These are phyloP conservation scores for Barnettozyma salicaria DNA, from an alignment of 805 yeast genomes.

Conservation along the genomic window DNA sequence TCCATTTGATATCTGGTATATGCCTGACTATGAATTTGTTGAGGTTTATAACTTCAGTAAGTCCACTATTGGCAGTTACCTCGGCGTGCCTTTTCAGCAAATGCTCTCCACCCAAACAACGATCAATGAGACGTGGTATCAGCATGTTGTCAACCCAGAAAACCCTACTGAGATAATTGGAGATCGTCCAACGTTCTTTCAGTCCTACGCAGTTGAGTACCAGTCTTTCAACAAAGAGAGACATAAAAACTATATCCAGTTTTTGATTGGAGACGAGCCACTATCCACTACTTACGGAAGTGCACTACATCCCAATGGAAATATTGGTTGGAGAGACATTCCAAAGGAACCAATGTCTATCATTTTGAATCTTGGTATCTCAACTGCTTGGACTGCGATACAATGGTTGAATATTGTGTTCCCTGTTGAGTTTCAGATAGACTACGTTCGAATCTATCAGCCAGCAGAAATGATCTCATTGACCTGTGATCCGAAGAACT, in stretches of 20 bases:
- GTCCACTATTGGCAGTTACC: conserved; percentile 78
- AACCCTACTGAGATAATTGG: conserved; percentile 16
- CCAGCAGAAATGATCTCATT: conserved; percentile 53
- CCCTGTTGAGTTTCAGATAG: conserved; percentile 73
- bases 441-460: conserved; percentile 90
- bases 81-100: conserved; percentile 93
- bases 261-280: conserved; percentile 82
- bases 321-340: conserved; percentile 74
- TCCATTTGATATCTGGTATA: conserved; percentile 91
- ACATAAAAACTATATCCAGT: conserved; percentile 66
- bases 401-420: conserved; percentile 79
- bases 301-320: conserved; percentile 87
- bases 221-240: conserved; percentile 45
- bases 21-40: conserved; percentile 78
- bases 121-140: conserved; percentile 79
- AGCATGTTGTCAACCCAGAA: conserved; percentile 38
- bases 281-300: conserved; percentile 67
- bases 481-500: conserved; percentile 83
- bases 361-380: conserved; percentile 80
- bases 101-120: conserved; percentile 82
- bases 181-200: conserved; percentile 45
- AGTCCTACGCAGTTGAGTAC: conserved; percentile 74
- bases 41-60: conserved; percentile 63
- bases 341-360: conserved; percentile 92
- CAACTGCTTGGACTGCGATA: conserved; percentile 89